Percentiles rank a stretch among this genome's conserved stretches.
Evolutionary conservation across 2,329 filamentous ascomycete species (phyloP).

Genomic region (Graphium sp.): DNA sequence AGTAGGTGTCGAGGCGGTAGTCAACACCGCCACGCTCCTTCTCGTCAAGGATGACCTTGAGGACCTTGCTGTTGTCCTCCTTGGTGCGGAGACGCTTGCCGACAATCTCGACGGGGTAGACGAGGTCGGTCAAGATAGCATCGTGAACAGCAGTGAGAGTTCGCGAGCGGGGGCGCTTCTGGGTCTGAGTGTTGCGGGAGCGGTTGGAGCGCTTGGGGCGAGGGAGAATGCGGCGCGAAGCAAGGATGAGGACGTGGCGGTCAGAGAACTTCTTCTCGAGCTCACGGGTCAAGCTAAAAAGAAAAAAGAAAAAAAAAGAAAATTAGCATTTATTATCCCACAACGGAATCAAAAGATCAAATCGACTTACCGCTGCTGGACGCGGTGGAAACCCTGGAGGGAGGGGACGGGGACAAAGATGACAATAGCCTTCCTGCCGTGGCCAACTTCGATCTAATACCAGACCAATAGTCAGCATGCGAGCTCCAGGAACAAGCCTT

Average conservation of each 20-base stretch:
- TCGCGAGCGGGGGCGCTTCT: constrained; percentile 96
- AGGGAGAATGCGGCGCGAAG: constrained; percentile 95
- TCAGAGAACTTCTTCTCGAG: constrained; percentile 99
- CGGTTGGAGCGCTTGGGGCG: constrained; percentile 97
- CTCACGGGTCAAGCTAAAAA: constrained; percentile 85
- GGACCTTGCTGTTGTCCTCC: constrained; percentile 94
- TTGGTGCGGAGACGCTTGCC: constrained; percentile 98
- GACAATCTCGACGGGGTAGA: constrained; percentile 99
- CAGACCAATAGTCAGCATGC: constrained; percentile 57
- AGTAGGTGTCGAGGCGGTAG: constrained; percentile 99
- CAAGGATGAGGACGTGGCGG: constrained; percentile 98
- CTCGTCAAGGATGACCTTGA: constrained; percentile 99
- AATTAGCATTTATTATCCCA: too few relatives aligned
- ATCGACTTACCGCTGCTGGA: constrained; percentile 99
- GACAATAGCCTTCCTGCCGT: constrained; percentile 99
- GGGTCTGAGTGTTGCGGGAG: constrained; percentile 88
- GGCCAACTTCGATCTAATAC: constrained; percentile 96
- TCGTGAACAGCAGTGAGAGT: constrained; percentile 98
- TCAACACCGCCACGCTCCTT: constrained; percentile 99
- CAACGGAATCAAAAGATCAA: too few relatives aligned
- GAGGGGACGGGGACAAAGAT: constrained; percentile 99
- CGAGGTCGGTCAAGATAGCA: constrained; percentile 91
- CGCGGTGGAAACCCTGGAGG: constrained; percentile 96
- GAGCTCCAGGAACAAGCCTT: constrained; percentile 56
- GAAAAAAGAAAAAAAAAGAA: background rate